phyloP scores from a whole-genome alignment of 257 asterid species.

The Solanum raphanifolium region DNA sequence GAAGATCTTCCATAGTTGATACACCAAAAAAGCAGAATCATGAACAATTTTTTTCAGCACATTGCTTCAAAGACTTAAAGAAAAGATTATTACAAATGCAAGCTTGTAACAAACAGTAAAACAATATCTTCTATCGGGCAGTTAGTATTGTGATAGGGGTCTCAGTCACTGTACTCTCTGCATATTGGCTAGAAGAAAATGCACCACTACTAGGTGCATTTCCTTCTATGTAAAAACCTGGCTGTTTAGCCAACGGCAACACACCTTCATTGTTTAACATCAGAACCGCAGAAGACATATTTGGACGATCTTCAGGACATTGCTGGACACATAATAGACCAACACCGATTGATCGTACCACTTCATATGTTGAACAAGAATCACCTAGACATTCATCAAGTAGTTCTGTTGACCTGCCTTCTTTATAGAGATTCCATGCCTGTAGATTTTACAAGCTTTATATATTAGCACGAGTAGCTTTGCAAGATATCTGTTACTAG shows the following conservation, averaged over 20 bases:
- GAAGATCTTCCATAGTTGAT: neutral
- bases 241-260: conserved; percentile 14
- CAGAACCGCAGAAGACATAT: conserved; percentile 19
- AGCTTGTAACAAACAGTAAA: neutral
- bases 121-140: neutral
- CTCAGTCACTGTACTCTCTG: neutral
- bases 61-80: neutral
- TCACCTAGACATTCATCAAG: conserved; percentile 3
- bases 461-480: neutral
- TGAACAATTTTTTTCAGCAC: neutral
- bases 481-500: no score
- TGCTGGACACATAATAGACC: conserved; percentile 32
- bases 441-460: neutral
- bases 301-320: conserved; percentile 22
- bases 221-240: conserved; percentile 22
- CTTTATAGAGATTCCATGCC: conserved; percentile 25
- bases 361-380: conserved; percentile 1
- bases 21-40: neutral
- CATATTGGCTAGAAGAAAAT: neutral
- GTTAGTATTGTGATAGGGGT: neutral
- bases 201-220: neutral
- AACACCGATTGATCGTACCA: conserved; percentile 15
- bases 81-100: neutral
- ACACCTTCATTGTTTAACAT: conserved; percentile 19
- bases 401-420: conserved; percentile 16